Conservation (phyloP, 208 protist species). For the Leishmania arabica region DNA sequence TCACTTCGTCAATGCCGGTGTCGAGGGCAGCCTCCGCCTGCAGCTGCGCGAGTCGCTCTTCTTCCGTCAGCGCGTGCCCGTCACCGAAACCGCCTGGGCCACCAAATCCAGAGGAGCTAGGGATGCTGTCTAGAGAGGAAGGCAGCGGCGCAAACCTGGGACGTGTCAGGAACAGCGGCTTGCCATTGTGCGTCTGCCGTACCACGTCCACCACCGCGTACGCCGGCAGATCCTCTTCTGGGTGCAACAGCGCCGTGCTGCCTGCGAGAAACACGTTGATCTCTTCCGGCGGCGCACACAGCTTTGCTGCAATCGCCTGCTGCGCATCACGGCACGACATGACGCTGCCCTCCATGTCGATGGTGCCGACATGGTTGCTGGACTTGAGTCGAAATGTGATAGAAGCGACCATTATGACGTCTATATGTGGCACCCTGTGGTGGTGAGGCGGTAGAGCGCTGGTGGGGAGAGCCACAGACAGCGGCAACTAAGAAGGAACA, state of each 20-base stretch:
- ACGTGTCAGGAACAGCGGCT: constrained; percentile 17
- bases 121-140: not conserved
- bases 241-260: constrained; percentile 72
- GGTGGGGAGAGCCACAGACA: not conserved
- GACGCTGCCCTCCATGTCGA: constrained; percentile 69
- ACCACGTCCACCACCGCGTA: constrained; percentile 85
- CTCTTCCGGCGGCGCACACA: constrained; percentile 70
- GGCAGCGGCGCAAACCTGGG: constrained; percentile 5
- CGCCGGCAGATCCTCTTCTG: constrained; percentile 72
- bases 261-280: constrained; percentile 77
- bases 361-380: constrained; percentile 79
- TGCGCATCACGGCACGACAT: constrained; percentile 70
- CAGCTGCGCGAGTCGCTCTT: constrained; percentile 82
- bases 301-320: constrained; percentile 72
- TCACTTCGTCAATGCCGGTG: constrained; percentile 76
- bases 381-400: constrained; percentile 84
- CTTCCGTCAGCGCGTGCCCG: constrained; percentile 57
- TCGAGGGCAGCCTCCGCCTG: constrained; percentile 72
- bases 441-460: not conserved
- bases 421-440: not conserved
- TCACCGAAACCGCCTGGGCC: constrained; percentile 8
- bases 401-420: constrained; percentile 48
- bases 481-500: not conserved
- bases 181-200: constrained; percentile 49
- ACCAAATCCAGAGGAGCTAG: not conserved